These are phyloP conservation scores for Ganoderma sinense DNA, from an alignment of 1,284 basidiomycete genomes.

Conservation along the genomic window DNA sequence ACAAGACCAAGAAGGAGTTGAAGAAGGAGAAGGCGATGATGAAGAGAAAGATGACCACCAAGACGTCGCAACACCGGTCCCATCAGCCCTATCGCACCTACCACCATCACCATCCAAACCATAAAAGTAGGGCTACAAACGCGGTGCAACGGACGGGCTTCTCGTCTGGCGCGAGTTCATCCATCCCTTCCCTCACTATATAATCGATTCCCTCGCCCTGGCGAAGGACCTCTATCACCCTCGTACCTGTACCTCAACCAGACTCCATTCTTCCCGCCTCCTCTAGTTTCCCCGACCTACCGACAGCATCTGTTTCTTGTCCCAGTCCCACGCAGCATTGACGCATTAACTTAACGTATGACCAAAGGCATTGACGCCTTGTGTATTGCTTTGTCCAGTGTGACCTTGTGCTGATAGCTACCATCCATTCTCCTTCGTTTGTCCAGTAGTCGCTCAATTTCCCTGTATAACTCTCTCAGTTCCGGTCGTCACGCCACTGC, in stretches of 20 bases:
- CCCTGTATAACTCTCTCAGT: not conserved
- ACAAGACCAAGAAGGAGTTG: slow-evolving; percentile 49
- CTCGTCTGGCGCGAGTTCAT: slow-evolving; percentile 39
- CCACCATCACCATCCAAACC: slow-evolving; percentile 70
- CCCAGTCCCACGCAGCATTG: not conserved
- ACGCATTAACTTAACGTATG: slow-evolving; percentile 19
- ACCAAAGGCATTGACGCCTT: slow-evolving; percentile 4
- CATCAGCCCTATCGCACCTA: slow-evolving; percentile 53
- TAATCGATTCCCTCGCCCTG: slow-evolving; percentile 21
- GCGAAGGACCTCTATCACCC: slow-evolving; percentile 12
- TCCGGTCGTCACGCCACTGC: not conserved
- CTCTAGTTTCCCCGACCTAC: not conserved
- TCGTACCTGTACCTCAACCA: slow-evolving; percentile 6
- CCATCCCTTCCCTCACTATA: slow-evolving; percentile 37
- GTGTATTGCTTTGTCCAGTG: slow-evolving; percentile 20
- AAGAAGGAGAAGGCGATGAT: slow-evolving; percentile 66
- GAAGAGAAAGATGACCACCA: slow-evolving; percentile 62
- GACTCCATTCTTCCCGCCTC: not conserved
- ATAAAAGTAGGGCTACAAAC: slow-evolving; percentile 64
- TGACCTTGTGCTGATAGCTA: slow-evolving; percentile 16
- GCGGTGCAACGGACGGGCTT: slow-evolving; percentile 66
- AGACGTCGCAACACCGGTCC: slow-evolving; percentile 49
- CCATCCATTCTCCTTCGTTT: not conserved
- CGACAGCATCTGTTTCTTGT: not conserved
- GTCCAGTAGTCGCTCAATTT: not conserved